phyloP scores from a whole-genome alignment of 768 basidiomycete genomes.

The Naganishia onofrii region DNA sequence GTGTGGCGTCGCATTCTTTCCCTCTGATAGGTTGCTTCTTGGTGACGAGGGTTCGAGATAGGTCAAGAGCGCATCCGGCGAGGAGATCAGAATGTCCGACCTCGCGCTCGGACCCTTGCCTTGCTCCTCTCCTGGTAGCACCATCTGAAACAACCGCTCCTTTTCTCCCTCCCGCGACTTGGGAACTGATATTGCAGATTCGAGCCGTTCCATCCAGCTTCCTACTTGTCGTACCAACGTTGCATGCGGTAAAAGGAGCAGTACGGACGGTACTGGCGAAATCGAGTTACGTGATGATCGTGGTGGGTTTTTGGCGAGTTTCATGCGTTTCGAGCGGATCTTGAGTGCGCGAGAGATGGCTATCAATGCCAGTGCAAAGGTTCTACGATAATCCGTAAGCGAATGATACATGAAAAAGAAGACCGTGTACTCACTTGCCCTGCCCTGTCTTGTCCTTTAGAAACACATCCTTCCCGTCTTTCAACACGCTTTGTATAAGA shows the following conservation, averaged over 20 bases:
- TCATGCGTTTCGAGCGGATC: neutral
- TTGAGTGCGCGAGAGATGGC: conserved; percentile 11
- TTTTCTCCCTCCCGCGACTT: neutral
- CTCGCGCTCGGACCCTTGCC: neutral
- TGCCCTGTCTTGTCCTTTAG: conserved; percentile 24
- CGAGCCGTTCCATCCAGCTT: neutral
- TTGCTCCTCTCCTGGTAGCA: neutral
- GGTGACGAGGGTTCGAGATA: neutral
- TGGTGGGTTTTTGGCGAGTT: neutral
- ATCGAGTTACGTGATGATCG: neutral
- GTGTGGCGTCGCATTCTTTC: neutral
- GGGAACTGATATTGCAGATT: neutral
- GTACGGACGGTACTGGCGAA: neutral
- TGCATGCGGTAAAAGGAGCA: conserved; percentile 11
- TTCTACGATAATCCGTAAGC: neutral
- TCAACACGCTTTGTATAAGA: neutral
- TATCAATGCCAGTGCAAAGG: conserved; percentile 4
- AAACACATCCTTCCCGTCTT: conserved; percentile 18
- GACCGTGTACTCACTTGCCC: conserved; percentile 26
- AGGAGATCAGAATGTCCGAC: neutral
- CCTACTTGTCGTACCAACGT: conserved; percentile 8
- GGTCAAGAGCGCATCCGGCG: conserved; percentile 2
- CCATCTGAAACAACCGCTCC: neutral
- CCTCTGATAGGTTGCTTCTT: neutral
- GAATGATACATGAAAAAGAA: neutral